These are phyloP conservation scores for Myxozyma melibiosi DNA, from an alignment of 805 yeast genomes.

Conservation along the genomic window DNA sequence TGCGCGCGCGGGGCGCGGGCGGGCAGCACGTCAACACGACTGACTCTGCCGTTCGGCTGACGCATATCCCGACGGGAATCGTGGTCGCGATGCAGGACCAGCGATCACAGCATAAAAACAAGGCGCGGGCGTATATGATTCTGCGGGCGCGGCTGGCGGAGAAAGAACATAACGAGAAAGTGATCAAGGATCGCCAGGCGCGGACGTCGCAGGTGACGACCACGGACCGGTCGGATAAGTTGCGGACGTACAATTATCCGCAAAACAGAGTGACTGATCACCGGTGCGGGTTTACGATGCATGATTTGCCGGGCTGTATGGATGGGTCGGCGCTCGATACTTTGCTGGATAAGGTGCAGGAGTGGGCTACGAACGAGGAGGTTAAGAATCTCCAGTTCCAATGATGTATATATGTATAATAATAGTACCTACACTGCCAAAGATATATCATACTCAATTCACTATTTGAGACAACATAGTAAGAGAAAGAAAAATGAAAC, in stretches of 20 bases:
- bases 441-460: neutral
- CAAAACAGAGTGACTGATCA: conserved; percentile 95
- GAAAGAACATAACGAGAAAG: conserved; percentile 64
- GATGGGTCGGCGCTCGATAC: conserved; percentile 49
- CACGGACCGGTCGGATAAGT: conserved; percentile 89
- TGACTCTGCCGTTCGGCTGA: conserved; percentile 91
- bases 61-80: conserved; percentile 89
- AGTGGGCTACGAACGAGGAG: conserved; percentile 32
- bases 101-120: conserved; percentile 90
- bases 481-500: neutral
- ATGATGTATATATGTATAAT: conserved; percentile 14
- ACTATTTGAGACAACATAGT: neutral
- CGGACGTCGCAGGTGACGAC: conserved; percentile 83
- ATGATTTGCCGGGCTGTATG: conserved; percentile 71
- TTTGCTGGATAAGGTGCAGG: conserved; percentile 25
- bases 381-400: conserved; percentile 18
- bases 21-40: conserved; percentile 98
- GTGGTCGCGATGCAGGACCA: conserved; percentile 91
- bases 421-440: no score
- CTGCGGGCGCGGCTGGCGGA: conserved; percentile 85
- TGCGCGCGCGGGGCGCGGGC: conserved; percentile 96
- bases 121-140: conserved; percentile 86
- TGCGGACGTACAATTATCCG: conserved; percentile 89
- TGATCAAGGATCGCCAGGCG: conserved; percentile 63
- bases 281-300: conserved; percentile 77